These are phyloP conservation scores for Coniochaeta sp. DNA, from an alignment of 2,329 filamentous ascomycete species.

Conservation along the genomic window DNA sequence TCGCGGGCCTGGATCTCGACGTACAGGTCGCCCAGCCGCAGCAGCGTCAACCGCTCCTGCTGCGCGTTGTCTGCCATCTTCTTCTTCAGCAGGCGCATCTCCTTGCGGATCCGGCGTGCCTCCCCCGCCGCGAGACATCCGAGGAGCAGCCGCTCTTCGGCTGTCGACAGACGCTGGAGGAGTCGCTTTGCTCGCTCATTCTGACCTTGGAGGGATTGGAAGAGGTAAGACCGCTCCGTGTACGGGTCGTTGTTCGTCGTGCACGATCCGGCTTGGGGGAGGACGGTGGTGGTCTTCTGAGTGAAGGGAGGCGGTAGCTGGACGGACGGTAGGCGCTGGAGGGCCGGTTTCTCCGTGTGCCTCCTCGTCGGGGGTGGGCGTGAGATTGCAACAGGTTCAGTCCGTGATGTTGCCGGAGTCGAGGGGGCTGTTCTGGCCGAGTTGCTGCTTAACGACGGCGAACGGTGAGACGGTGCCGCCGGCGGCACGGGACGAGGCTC, in stretches of 20 bases:
- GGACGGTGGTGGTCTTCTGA: background rate
- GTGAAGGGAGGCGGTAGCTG: background rate
- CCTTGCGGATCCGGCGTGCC: constrained; percentile 25
- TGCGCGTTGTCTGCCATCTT: constrained; percentile 35
- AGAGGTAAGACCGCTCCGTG: background rate
- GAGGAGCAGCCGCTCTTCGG: background rate
- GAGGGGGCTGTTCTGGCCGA: background rate
- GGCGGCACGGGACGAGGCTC: background rate
- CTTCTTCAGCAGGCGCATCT: constrained; percentile 30
- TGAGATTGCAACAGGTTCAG: background rate
- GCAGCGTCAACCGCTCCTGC: constrained; percentile 37
- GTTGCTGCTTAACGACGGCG: background rate
- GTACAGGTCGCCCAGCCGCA: constrained; percentile 40
- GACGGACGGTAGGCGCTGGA: background rate
- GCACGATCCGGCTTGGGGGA: background rate
- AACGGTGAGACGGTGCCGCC: background rate
- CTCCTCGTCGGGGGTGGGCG: background rate
- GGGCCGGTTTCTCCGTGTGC: background rate
- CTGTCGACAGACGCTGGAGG: background rate
- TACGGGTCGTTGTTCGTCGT: background rate
- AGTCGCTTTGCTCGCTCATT: background rate
- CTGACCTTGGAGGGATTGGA: background rate
- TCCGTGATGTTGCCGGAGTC: background rate
- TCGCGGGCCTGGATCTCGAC: constrained; percentile 40
- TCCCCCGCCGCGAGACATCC: constrained; percentile 1